phyloP scores from a whole-genome alignment of 78 protist species.

The Tieghemostelium lacteum region DNA sequence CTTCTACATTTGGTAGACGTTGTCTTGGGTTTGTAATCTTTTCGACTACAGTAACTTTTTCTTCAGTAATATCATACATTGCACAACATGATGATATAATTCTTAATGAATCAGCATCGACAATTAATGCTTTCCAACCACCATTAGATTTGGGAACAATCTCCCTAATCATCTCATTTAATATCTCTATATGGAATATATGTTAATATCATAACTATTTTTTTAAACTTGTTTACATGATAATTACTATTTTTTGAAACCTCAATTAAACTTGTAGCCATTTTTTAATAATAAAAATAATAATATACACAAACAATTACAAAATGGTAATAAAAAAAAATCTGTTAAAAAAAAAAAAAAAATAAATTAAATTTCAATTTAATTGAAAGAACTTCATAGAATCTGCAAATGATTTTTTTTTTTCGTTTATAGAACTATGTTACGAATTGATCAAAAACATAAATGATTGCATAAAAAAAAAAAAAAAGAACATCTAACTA shows the following conservation, averaged over 20 bases:
- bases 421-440: too few relatives aligned
- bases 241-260: neutral
- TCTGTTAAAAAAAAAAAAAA: too few relatives aligned
- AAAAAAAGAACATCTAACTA: too few relatives aligned
- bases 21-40: constrained; percentile 75
- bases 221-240: neutral
- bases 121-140: constrained; percentile 81
- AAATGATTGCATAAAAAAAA: too few relatives aligned
- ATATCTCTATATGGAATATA: constrained; percentile 3
- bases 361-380: too few relatives aligned
- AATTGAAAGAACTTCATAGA: too few relatives aligned
- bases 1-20: constrained; percentile 73
- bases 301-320: neutral
- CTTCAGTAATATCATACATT: constrained; percentile 89
- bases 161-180: constrained; percentile 56
- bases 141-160: constrained; percentile 31
- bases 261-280: neutral
- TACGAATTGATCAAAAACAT: too few relatives aligned
- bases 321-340: too few relatives aligned
- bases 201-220: neutral
- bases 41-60: constrained; percentile 90
- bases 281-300: neutral
- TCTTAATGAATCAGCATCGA: constrained; percentile 65
- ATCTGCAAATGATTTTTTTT: too few relatives aligned
- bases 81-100: constrained; percentile 82